A percentile compares a stretch with the other conserved stretches of the same genome.
Evolutionary conservation across 352 stramenopile species (phyloP).

Genomic region (Pythium periplocum): DNA sequence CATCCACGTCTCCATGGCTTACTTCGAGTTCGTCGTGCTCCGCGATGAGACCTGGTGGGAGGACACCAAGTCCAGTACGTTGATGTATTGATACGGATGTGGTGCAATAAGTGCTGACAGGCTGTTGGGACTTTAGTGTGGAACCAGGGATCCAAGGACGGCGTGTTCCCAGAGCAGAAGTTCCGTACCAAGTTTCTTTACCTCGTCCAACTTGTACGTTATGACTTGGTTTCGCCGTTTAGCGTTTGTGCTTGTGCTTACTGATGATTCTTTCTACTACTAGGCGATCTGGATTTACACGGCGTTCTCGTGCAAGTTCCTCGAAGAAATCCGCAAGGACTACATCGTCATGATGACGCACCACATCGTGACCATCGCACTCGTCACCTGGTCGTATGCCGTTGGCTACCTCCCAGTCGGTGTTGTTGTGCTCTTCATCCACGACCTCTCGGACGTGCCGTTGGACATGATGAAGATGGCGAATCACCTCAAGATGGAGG

Average conservation of each 20-base stretch:
- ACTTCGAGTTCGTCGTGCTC: constrained; percentile 81
- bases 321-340: constrained; percentile 86
- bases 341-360: constrained; percentile 90
- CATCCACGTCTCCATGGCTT: constrained; percentile 80
- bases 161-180: constrained; percentile 76
- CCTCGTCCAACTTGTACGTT: constrained; percentile 69
- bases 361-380: constrained; percentile 81
- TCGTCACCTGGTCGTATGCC: constrained; percentile 81
- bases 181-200: constrained; percentile 80
- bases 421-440: constrained; percentile 77
- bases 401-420: constrained; percentile 80
- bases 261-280: neutral
- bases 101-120: neutral
- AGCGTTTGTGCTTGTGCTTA: neutral
- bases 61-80: constrained; percentile 75
- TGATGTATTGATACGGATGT: neutral
- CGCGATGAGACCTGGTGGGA: constrained; percentile 82
- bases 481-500: constrained; percentile 88
- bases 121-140: constrained; percentile 39
- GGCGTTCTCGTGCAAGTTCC: constrained; percentile 85
- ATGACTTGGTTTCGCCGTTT: neutral
- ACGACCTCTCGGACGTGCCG: constrained; percentile 86
- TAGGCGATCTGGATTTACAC: constrained; percentile 89
- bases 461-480: constrained; percentile 87
- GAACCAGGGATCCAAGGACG: constrained; percentile 64